These are phyloP conservation scores for Exophiala viscosa DNA, from an alignment of 2,329 filamentous ascomycete species.

Conservation along the genomic window DNA sequence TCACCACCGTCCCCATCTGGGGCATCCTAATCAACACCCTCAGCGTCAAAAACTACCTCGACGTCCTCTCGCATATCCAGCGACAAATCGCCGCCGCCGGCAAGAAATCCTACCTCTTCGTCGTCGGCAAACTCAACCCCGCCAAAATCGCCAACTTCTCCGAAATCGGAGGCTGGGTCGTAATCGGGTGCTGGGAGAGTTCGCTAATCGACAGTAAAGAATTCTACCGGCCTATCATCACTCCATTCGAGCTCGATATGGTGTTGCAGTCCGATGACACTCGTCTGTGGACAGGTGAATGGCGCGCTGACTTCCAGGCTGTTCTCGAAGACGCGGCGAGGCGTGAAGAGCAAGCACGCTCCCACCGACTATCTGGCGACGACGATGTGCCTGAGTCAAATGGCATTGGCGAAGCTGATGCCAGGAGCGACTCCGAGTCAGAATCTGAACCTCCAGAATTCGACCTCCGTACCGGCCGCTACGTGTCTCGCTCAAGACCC, in stretches of 20 bases:
- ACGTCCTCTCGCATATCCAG: conserved; percentile 71
- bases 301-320: conserved; percentile 80
- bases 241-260: conserved; percentile 86
- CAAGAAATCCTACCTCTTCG: conserved; percentile 94
- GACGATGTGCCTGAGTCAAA: conserved; percentile 25
- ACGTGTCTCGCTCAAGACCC: conserved; percentile 65
- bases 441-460: conserved; percentile 76
- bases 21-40: conserved; percentile 96
- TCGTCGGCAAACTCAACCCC: conserved; percentile 92
- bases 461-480: conserved; percentile 81
- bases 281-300: conserved; percentile 79
- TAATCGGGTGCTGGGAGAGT: conserved; percentile 97
- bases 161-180: conserved; percentile 93
- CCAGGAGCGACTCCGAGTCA: conserved; percentile 54
- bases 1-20: conserved; percentile 77
- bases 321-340: conserved; percentile 47
- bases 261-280: conserved; percentile 71
- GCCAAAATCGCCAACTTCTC: conserved; percentile 96
- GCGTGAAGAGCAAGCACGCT: conserved; percentile 7
- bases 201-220: conserved; percentile 83
- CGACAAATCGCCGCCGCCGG: conserved; percentile 70
- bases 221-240: conserved; percentile 85
- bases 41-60: conserved; percentile 83
- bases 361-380: neutral
- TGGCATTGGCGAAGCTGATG: conserved; percentile 28